Percentiles rank a stretch among this genome's conserved stretches.
Conservation (phyloP, 345 rosid species). For the Melaleuca quinquenervia region DNA sequence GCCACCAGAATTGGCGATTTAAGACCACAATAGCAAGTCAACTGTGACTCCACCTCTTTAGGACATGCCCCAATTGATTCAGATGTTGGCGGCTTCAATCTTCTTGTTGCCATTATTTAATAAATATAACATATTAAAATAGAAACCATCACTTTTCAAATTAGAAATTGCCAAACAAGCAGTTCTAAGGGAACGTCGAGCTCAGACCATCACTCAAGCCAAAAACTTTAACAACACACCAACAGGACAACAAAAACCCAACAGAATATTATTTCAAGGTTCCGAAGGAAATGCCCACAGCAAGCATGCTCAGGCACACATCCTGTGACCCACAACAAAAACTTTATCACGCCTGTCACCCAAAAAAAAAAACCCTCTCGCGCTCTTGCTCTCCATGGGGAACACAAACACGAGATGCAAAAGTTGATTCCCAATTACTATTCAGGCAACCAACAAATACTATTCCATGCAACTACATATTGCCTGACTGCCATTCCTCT, state of each 20-base stretch:
- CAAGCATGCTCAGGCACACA: neutral
- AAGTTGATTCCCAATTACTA: neutral
- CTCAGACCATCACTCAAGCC: conserved; percentile 22
- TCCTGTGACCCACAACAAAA: neutral
- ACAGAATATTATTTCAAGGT: neutral
- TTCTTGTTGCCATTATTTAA: no score
- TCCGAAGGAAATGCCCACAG: neutral
- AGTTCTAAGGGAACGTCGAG: neutral
- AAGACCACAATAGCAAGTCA: no score
- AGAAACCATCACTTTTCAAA: no score
- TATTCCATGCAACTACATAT: neutral
- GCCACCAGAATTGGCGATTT: no score
- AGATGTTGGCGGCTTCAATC: no score
- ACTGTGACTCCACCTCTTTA: no score
- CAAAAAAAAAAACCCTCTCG: neutral
- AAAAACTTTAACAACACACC: neutral
- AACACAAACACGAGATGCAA: neutral
- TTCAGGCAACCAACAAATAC: neutral
- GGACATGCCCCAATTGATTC: no score
- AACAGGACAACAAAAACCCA: neutral
- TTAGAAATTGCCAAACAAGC: neutral
- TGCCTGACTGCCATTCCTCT: neutral
- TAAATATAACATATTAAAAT: no score
- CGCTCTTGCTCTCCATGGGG: neutral
- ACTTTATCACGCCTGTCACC: neutral